Base-by-base conservation (phyloP, 2,329 filamentous ascomycete genomes). In the Xylaria sp. region DNA sequence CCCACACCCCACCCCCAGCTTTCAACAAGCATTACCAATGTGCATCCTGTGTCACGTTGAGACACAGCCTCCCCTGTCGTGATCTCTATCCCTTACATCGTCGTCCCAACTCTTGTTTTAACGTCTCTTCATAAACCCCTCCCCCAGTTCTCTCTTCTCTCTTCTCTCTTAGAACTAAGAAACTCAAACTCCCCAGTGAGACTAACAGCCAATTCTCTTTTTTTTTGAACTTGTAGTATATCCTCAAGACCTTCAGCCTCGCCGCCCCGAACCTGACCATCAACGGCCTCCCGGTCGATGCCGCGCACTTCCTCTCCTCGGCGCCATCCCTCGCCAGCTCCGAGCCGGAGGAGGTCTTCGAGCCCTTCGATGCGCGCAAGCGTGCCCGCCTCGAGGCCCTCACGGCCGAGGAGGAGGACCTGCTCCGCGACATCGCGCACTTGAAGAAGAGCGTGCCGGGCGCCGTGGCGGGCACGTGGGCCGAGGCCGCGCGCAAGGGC, bases 401-500 rank as follows among this genome's bases (percentile, higher is more conserved):
- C n/a, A 83, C 86, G 67, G 81, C 85, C 66, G 83, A 89, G 65
- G 88, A 90, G 71, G 88, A 90, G 74, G 87, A 87, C 73, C 82
- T 90, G 2, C 84, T 90, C 50, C 85, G 88, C 70, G 86, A 89
- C 72, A 88, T 90, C 72, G 88, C 88, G 7, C 79, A 80, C 33
- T 81, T 89, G n/a, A 89, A 89, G 76, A 83, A 84, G 68, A 77
- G 78, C 67, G 83, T 87, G 1, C 86, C 87, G 22, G 75, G 73
- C 17, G 73, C 78, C 10, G 81, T 82, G 0, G 85, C 86, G 9
- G 73, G 76, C 3, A 71, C 78, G 39, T 81, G 82, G 71, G 80
- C 82, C 47, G 79, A 82, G 49, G 76, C 75, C 25, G 74, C 84
- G 25, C 76, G 78, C 51, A 75, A 77, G 1, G 80, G 79, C 3